Evolutionary conservation across 768 basidiomycete species (phyloP), one percentile per base, ranked within the genome.

Genomic region (Tylopilus intermedius): DNA sequence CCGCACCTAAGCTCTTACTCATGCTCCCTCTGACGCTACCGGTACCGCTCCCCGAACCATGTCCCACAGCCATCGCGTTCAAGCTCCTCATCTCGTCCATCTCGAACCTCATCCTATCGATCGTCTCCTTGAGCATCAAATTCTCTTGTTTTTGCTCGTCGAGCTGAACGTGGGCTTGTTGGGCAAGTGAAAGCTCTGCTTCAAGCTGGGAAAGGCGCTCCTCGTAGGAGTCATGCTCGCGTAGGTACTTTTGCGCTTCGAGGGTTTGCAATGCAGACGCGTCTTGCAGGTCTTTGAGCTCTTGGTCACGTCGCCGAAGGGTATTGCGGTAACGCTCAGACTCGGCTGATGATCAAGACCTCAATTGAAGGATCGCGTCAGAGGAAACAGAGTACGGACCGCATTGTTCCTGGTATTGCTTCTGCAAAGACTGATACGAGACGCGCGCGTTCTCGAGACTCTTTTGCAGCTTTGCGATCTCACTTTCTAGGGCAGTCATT

Each of bases 121-220:
- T 97, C 2, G 94, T 96, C 76, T 97, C 94, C 66, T 95, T 95
- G 55, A 97, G 76, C 63, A 91, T 71, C 58, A 95, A 66, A 62
- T 96, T 97, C 75, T 94, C 91, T 62, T 92, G 90, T 73, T 96
- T 96, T 74, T 97, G 94, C 60, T 88, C 86, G 54, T 94, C 91
- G 35, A 96, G 78, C 54, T 83, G 79, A 0, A 75, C 79, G 49
- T 90, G 84, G 1, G 87, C 84, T 59, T 83, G 79, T 47, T 86
- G 82, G 4, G 91, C 89, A 24, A 79, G 62, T 4, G 67, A 67
- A 2, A 97, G 76, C 51, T 95, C 92, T 8, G 71, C 60, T 61
- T 93, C 88, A n/a, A 95, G 79, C 7, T 76, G 68, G 6, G 72
- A 67, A 46, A 94, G 78, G 14, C 86, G 84, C 5, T 82, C 79